phyloP scores from a whole-genome alignment of 306 rosid species.

The Crataegus laevigata region DNA sequence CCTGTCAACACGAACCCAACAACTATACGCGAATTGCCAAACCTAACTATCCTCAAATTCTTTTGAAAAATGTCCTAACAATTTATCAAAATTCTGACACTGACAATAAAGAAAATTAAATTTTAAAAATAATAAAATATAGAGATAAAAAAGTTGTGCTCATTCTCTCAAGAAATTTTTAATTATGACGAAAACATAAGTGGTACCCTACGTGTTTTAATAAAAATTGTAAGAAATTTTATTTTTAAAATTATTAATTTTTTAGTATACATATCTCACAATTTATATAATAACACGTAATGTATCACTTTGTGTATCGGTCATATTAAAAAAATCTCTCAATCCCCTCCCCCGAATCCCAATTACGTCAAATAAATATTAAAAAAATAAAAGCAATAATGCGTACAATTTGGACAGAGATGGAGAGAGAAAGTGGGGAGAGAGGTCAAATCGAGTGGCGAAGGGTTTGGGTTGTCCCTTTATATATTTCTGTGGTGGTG shows the following conservation, averaged over 20 bases:
- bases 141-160: neutral
- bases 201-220: too few relatives aligned
- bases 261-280: too few relatives aligned
- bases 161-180: too few relatives aligned
- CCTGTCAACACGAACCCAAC: too few relatives aligned
- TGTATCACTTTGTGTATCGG: too few relatives aligned
- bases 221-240: too few relatives aligned
- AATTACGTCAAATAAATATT: neutral
- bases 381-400: neutral
- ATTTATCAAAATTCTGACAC: neutral
- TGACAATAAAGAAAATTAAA: neutral
- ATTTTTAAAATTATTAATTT: too few relatives aligned
- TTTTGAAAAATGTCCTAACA: neutral
- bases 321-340: too few relatives aligned
- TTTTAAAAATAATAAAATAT: neutral
- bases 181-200: too few relatives aligned
- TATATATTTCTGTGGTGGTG: conserved; percentile 50
- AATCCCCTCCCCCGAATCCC: neutral
- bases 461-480: conserved; percentile 54
- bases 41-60: neutral
- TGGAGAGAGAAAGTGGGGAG: conserved; percentile 15
- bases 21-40: too few relatives aligned
- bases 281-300: too few relatives aligned
- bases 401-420: neutral
- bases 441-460: conserved; percentile 81